Evolutionary conservation across 306 rosid genomes (phyloP), one percentile per base, ranked within the genome.

Genomic region (Cicer chorassanicum): DNA sequence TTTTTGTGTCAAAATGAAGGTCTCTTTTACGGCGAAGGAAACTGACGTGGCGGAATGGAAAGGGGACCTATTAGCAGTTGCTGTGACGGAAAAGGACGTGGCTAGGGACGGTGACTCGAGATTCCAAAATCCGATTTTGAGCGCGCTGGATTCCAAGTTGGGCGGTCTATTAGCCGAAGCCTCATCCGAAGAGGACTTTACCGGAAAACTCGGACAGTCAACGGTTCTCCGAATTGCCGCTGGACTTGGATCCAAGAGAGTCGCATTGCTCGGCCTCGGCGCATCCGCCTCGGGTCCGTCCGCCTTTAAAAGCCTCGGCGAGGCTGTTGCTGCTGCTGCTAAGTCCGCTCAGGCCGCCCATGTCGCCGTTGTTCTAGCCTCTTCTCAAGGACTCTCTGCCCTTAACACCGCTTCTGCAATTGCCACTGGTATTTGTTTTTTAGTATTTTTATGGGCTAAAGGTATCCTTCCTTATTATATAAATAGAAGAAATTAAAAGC

Each of bases 151-250:
- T 73, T 79, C 86, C 0, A 82, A 75, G 42, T 73, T 93, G 84
- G 96, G 88, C 13, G 97, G 98, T 43, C 72, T 90, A 8, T 82
- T 93, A 78, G 84, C 88, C 12, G 93, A 93, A 70, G 96, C 73
- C 18, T 89, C 98, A 57, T 82, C 82, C 0, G 97, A 93, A 85
- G 97, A 93, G 83, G 98, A 91, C 70, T 93, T 91, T 79, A 84
- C 81, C 0, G 98, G 96, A 21, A 91, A 93, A 83, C 49, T 43
- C 24, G 98, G 97, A 38, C 98, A 93, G 66, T 88, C 97, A 1
- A 83, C 86, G 0, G 85, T 93, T 80, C 88, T 91, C 57, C 83
- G 97, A 75, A 84, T 86, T 14, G 86, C 89, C 0, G 89, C 86
- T 0, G 98, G 98, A 70, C 84, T 88, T 21, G 89, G 93, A 15